Evolutionary conservation across 2,329 filamentous ascomycete species (phyloP).

Genomic region (Corynespora cassiicola): DNA sequence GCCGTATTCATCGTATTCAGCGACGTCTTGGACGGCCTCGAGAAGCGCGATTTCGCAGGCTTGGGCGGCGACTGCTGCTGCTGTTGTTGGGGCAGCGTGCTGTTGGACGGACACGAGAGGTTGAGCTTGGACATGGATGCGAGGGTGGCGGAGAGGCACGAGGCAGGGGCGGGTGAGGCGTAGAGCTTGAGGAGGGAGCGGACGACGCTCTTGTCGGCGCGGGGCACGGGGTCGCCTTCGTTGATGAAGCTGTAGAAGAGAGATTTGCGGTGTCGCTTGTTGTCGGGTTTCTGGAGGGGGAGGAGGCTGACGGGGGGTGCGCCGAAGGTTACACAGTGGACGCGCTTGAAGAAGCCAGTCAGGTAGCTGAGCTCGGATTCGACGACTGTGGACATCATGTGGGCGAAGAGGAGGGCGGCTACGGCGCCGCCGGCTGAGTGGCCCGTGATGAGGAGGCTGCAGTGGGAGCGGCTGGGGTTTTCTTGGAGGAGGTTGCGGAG

Average conservation of each 20-base stretch:
- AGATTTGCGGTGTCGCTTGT: slow-evolving; percentile 62
- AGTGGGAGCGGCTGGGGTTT: slow-evolving; percentile 68
- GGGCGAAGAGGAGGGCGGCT: slow-evolving; percentile 77
- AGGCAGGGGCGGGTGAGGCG: slow-evolving; percentile 62
- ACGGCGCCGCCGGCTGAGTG: slow-evolving; percentile 88
- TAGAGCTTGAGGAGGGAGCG: slow-evolving; percentile 75
- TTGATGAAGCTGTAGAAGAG: slow-evolving; percentile 83
- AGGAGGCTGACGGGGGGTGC: slow-evolving; percentile 77
- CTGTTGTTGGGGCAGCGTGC: too few species aligned
- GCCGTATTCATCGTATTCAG: slow-evolving; percentile 22
- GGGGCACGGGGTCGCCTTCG: slow-evolving; percentile 80
- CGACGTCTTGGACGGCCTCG: slow-evolving; percentile 28
- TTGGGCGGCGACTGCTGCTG: slow-evolving; percentile 6
- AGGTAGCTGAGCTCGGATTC: slow-evolving; percentile 74
- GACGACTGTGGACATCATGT: slow-evolving; percentile 73
- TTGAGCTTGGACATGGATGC: slow-evolving; percentile 33
- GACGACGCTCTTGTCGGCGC: slow-evolving; percentile 80
- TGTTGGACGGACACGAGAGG: slow-evolving; percentile 18
- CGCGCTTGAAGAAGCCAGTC: slow-evolving; percentile 73
- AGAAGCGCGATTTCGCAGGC: slow-evolving; percentile 12
- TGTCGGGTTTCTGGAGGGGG: slow-evolving; percentile 67
- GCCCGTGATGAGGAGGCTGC: slow-evolving; percentile 81
- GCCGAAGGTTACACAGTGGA: slow-evolving; percentile 89
- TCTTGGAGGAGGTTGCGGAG: slow-evolving; percentile 75
- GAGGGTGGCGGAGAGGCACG: slow-evolving; percentile 20